Evolutionary conservation across 2,329 filamentous ascomycete species (phyloP).

Genomic region (Claviceps lovelessii): DNA sequence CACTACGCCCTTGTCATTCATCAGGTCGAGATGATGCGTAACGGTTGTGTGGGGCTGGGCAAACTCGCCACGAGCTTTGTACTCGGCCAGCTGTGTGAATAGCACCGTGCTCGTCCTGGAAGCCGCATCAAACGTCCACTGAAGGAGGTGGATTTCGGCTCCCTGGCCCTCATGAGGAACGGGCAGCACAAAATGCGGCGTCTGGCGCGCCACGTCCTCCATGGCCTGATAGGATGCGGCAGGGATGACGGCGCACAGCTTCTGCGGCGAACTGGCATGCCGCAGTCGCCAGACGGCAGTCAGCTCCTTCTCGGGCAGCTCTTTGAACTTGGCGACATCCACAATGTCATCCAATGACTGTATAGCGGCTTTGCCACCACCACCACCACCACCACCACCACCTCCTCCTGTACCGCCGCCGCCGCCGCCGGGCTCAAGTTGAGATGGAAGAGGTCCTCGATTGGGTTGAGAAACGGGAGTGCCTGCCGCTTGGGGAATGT

Average conservation of each 20-base stretch:
- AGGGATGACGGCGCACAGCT: constrained; percentile 74
- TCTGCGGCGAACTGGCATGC: constrained; percentile 57
- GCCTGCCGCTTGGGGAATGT: constrained; percentile 22
- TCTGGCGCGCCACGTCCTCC: constrained; percentile 51
- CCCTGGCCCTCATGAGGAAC: constrained; percentile 54
- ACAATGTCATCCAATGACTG: constrained; percentile 42
- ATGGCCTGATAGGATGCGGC: constrained; percentile 60
- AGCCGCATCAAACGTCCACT: constrained; percentile 75
- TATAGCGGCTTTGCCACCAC: constrained; percentile 13
- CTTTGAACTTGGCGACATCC: constrained; percentile 62
- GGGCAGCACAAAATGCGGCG: constrained; percentile 85
- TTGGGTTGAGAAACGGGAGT: constrained; percentile 24
- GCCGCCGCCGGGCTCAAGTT: constrained; percentile 5
- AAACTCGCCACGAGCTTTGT: constrained; percentile 78
- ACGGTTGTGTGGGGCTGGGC: constrained; percentile 86
- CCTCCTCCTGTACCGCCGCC: too few relatives aligned
- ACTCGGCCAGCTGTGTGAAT: constrained; percentile 89
- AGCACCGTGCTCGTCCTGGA: constrained; percentile 59
- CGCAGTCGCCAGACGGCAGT: constrained; percentile 81
- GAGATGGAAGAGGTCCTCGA: constrained; percentile 16
- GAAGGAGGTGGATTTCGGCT: constrained; percentile 88
- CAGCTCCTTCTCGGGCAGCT: constrained; percentile 67
- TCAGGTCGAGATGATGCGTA: constrained; percentile 78
- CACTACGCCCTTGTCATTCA: constrained; percentile 59
- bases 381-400: too few relatives aligned